phyloP scores from a whole-genome alignment of 2,329 filamentous ascomycete genomes.

The Xylariaceae sp. region DNA sequence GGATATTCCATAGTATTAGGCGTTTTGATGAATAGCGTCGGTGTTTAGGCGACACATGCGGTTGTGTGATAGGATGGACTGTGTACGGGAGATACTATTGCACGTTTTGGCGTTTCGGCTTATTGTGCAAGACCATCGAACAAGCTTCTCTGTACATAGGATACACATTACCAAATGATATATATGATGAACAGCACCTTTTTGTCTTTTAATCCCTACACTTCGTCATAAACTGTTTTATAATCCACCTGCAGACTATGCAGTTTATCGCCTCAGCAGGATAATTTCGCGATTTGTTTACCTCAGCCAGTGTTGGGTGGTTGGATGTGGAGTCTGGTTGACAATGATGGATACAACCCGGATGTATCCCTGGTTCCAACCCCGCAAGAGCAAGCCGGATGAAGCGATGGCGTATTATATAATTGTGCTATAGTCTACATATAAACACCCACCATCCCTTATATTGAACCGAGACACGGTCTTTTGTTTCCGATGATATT shows the following conservation, averaged over 20 bases:
- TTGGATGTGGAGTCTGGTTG: too few relatives aligned
- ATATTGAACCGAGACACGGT: not conserved
- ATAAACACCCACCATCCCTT: too few relatives aligned
- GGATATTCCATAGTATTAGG: not conserved
- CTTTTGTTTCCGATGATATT: too few relatives aligned
- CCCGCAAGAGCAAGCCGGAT: not conserved
- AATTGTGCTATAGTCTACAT: too few relatives aligned
- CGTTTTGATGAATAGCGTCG: slow-evolving; percentile 8
- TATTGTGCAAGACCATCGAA: not conserved
- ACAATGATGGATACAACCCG: not conserved
- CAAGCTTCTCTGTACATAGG: not conserved
- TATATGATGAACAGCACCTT: too few relatives aligned
- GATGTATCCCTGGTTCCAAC: not conserved
- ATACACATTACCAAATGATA: not conserved
- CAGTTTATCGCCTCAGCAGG: too few relatives aligned
- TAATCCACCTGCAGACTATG: too few relatives aligned
- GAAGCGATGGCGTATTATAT: not conserved
- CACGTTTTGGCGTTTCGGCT: not conserved
- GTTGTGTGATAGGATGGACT: too few relatives aligned
- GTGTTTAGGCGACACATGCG: not conserved
- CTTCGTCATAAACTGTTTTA: too few relatives aligned
- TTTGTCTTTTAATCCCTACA: too few relatives aligned
- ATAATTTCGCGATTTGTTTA: too few relatives aligned
- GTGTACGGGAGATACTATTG: slow-evolving; percentile 2
- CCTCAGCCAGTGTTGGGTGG: not conserved